Conservation (phyloP, 495 filamentous ascomycete genomes). For the Viridothelium virens region DNA sequence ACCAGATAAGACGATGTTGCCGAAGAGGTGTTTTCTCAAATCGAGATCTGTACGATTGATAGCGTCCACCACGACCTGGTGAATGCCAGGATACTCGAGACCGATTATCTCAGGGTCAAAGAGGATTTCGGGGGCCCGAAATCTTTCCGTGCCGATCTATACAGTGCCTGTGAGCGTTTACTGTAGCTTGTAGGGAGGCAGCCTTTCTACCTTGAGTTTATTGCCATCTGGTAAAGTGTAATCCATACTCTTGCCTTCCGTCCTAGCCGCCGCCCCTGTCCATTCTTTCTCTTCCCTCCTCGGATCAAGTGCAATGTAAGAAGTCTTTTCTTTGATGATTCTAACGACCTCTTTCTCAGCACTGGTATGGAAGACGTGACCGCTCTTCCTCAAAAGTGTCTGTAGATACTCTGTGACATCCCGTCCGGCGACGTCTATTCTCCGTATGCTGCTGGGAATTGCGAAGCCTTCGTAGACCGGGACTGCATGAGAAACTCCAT, state of each 20-base stretch:
- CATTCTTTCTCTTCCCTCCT: slow-evolving; percentile 94
- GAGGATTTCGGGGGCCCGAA: slow-evolving; percentile 92
- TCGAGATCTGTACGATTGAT: slow-evolving; percentile 98
- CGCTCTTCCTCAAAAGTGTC: slow-evolving; percentile 80
- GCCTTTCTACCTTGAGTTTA: slow-evolving; percentile 64
- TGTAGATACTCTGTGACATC: slow-evolving; percentile 97
- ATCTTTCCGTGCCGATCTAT: slow-evolving; percentile 81
- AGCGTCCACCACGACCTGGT: slow-evolving; percentile 93
- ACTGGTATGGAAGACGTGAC: slow-evolving; percentile 92
- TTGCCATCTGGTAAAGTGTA: slow-evolving; percentile 89
- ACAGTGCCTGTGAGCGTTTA: slow-evolving; percentile 18
- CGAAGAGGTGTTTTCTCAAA: slow-evolving; percentile 84
- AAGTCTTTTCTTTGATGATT: slow-evolving; percentile 89
- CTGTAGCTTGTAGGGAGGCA: slow-evolving; percentile 14
- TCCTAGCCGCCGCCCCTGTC: slow-evolving; percentile 54
- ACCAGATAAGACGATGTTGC: slow-evolving; percentile 94
- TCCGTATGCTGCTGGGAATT: slow-evolving; percentile 84
- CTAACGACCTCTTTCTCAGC: slow-evolving; percentile 97
- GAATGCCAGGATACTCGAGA: slow-evolving; percentile 92
- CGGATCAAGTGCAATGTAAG: slow-evolving; percentile 89
- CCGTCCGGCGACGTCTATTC: slow-evolving; percentile 95
- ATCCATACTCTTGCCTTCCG: slow-evolving; percentile 65
- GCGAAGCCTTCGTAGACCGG: slow-evolving; percentile 98
- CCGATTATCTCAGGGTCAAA: slow-evolving; percentile 97
- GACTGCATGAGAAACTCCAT: slow-evolving; percentile 95